phyloP scores from a whole-genome alignment of 345 rosid genomes.

The Fremontodendron californicum region DNA sequence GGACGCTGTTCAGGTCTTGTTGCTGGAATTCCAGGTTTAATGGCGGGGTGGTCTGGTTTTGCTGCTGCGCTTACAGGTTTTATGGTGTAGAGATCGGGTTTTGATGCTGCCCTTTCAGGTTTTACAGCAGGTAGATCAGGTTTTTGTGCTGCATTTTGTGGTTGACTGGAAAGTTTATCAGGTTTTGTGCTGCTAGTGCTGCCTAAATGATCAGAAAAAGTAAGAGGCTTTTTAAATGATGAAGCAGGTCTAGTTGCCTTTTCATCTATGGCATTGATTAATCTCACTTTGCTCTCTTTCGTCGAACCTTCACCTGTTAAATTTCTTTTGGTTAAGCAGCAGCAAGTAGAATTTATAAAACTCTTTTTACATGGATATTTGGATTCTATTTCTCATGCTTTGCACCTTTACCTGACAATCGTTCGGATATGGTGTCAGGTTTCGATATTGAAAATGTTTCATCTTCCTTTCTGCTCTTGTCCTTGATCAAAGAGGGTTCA shows the following conservation, averaged over 20 bases:
- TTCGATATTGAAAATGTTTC: neutral
- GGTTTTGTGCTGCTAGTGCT: constrained; percentile 12
- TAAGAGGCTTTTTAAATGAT: constrained; percentile 24
- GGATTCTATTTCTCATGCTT: constrained; percentile 6
- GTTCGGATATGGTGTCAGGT: constrained; percentile 11
- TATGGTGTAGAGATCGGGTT: constrained; percentile 10
- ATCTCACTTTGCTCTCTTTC: constrained; percentile 10
- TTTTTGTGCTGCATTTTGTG: neutral
- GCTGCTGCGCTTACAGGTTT: constrained; percentile 11
- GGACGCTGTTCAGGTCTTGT: constrained; percentile 20
- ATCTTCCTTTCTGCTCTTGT: constrained; percentile 32
- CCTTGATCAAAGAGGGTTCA: constrained; percentile 15
- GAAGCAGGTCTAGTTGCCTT: constrained; percentile 18
- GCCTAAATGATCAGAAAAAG: constrained; percentile 22
- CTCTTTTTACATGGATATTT: neutral
- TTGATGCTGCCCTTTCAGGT: constrained; percentile 7
- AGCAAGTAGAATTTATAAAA: neutral
- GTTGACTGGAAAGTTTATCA: neutral
- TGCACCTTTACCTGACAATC: constrained; percentile 20
- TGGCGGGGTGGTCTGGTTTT: constrained; percentile 15
- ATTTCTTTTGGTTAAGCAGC: neutral
- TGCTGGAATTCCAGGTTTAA: constrained; percentile 1
- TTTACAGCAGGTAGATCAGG: constrained; percentile 16
- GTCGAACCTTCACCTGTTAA: constrained; percentile 21
- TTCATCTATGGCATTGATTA: constrained; percentile 13